Percentiles rank a stretch among this genome's conserved stretches.
phyloP scores from a whole-genome alignment of 371 early-diverging fungal species.

The Lichtheimia ornata region DNA sequence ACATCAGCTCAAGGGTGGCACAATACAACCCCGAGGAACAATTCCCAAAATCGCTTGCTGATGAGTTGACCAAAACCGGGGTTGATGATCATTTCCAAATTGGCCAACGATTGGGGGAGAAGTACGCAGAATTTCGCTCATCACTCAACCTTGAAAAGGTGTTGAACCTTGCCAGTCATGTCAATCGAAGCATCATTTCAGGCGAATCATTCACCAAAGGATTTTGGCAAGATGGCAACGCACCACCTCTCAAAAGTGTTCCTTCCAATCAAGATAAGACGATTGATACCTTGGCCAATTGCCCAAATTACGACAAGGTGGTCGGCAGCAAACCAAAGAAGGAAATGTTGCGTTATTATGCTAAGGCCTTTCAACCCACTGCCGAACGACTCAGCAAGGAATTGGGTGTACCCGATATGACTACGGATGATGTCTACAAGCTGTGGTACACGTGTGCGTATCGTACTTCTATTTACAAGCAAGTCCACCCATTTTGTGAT shows the following conservation, averaged over 20 bases:
- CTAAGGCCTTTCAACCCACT: slow-evolving; percentile 10
- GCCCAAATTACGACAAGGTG: slow-evolving; percentile 10
- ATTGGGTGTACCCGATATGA: slow-evolving; percentile 15
- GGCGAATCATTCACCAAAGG: slow-evolving; percentile 5
- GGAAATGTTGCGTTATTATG: slow-evolving; percentile 11
- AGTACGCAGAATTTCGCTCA: slow-evolving; percentile 15
- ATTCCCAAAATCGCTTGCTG: slow-evolving; percentile 4
- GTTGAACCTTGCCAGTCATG: slow-evolving; percentile 13
- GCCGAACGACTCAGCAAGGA: slow-evolving; percentile 22
- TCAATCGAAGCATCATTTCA: slow-evolving; percentile 1
- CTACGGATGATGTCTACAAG: slow-evolving; percentile 16
- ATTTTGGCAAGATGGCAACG: not conserved
- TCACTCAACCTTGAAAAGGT: slow-evolving; percentile 5
- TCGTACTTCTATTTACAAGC: slow-evolving; percentile 27
- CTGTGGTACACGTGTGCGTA: slow-evolving; percentile 35
- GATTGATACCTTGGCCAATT: slow-evolving; percentile 22
- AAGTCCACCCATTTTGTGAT: slow-evolving; percentile 29
- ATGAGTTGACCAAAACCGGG: slow-evolving; percentile 21
- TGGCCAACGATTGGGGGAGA: slow-evolving; percentile 22
- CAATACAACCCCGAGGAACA: slow-evolving; percentile 15
- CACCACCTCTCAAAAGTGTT: slow-evolving; percentile 6
- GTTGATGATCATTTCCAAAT: slow-evolving; percentile 25
- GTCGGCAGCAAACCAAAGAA: slow-evolving; percentile 15
- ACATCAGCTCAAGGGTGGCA: slow-evolving; percentile 18
- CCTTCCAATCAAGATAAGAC: slow-evolving; percentile 14